These are phyloP conservation scores for Aspergillus thermomutatus DNA, from an alignment of 2,329 filamentous ascomycete species.

Conservation along the genomic window DNA sequence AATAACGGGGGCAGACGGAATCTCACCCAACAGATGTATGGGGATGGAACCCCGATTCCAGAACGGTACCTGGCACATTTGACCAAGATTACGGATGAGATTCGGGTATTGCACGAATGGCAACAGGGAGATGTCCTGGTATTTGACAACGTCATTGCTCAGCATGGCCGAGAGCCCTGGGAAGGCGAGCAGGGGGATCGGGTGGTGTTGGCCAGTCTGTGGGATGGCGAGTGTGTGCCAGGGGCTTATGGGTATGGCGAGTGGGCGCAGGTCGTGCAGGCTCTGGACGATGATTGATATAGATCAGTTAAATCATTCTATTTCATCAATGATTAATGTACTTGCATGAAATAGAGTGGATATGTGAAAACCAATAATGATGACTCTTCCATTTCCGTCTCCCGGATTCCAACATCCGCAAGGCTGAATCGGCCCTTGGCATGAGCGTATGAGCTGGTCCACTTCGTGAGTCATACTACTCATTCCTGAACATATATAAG, in stretches of 20 bases:
- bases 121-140: slow-evolving; percentile 48
- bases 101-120: slow-evolving; percentile 49
- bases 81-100: slow-evolving; percentile 48
- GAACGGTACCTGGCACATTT: slow-evolving; percentile 44
- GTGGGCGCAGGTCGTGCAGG: slow-evolving; percentile 49
- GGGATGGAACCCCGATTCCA: slow-evolving; percentile 48
- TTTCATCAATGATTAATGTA: no score
- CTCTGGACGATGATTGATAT: slow-evolving; percentile 26
- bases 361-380: neutral
- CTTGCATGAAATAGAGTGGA: neutral
- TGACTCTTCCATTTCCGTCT: neutral
- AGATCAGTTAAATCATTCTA: no score
- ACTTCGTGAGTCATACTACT: neutral
- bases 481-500: neutral
- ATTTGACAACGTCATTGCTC: slow-evolving; percentile 49
- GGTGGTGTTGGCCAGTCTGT: slow-evolving; percentile 48
- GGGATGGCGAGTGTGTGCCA: slow-evolving; percentile 45
- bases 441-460: neutral
- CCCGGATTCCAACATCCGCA: neutral
- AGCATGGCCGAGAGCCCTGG: slow-evolving; percentile 51
- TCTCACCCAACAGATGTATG: slow-evolving; percentile 41
- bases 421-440: neutral
- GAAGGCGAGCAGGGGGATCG: slow-evolving; percentile 46
- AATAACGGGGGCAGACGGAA: slow-evolving; percentile 23
- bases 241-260: slow-evolving; percentile 42